Percentiles rank a stretch among this genome's conserved stretches.
phyloP scores from a whole-genome alignment of 1,284 basidiomycete species.

The Chiua sp. region DNA sequence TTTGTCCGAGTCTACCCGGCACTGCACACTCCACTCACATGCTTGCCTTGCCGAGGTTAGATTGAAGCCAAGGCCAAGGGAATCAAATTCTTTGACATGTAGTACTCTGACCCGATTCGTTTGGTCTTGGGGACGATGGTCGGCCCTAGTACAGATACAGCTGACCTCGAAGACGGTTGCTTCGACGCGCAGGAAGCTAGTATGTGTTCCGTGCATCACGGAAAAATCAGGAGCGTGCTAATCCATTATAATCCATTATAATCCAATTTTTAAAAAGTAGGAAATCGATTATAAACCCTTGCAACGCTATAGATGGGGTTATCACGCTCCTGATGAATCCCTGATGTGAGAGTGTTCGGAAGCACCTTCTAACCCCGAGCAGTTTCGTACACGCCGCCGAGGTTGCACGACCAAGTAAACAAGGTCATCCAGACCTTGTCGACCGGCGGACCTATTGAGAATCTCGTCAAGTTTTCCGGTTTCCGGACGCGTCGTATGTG shows the following conservation, averaged over 20 bases:
- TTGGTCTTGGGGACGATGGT: conserved; percentile 18
- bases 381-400: conserved; percentile 64
- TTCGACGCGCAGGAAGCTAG: conserved; percentile 44
- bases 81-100: conserved; percentile 90
- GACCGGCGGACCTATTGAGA: conserved; percentile 67
- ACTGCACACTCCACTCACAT: background rate
- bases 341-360: background rate
- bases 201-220: conserved; percentile 38
- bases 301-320: too few species aligned
- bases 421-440: conserved; percentile 70
- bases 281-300: too few species aligned
- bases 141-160: conserved; percentile 73
- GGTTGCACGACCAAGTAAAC: conserved; percentile 60
- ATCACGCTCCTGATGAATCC: too few species aligned
- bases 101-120: conserved; percentile 26
- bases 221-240: too few species aligned
- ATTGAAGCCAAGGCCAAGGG: conserved; percentile 79
- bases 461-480: conserved; percentile 76
- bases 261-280: too few species aligned
- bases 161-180: conserved; percentile 56
- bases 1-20: conserved; percentile 26
- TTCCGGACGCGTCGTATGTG: conserved; percentile 71
- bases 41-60: conserved; percentile 39
- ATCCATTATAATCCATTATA: too few species aligned
- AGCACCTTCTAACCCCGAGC: conserved; percentile 14